A percentile compares a stretch with the other conserved stretches of the same genome.
Evolutionary conservation across 768 basidiomycete species (phyloP).

Genomic region (Chalciporus pseudorubinellus): DNA sequence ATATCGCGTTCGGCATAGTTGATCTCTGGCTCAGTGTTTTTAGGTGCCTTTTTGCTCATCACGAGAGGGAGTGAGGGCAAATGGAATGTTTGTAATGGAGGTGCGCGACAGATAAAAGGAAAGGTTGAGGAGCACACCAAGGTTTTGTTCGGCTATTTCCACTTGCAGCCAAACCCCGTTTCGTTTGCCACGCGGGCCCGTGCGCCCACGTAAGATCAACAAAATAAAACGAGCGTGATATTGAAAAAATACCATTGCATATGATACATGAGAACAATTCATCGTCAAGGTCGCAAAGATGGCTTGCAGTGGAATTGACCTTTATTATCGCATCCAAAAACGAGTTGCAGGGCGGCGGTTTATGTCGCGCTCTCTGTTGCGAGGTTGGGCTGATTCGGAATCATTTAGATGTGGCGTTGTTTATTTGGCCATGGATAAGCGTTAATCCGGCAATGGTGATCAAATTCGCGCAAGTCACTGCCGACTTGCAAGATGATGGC

Average conservation of each 20-base stretch:
- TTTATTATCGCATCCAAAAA: slow-evolving; percentile 13
- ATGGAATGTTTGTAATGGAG: slow-evolving; percentile 18
- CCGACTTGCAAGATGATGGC: slow-evolving; percentile 4
- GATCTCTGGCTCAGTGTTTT: slow-evolving; percentile 38
- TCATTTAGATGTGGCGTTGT: slow-evolving; percentile 18
- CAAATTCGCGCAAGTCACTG: slow-evolving; percentile 7
- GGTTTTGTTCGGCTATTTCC: slow-evolving; percentile 41
- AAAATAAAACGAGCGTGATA: slow-evolving; percentile 31
- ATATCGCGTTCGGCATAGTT: slow-evolving; percentile 75
- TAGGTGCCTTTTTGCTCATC: slow-evolving; percentile 54
- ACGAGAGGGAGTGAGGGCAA: slow-evolving; percentile 13
- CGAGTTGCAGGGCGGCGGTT: background rate
- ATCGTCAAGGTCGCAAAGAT: slow-evolving; percentile 19
- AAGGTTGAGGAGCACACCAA: slow-evolving; percentile 40
- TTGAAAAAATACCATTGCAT: slow-evolving; percentile 33
- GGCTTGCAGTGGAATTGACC: slow-evolving; percentile 18
- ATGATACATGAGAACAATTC: slow-evolving; percentile 27
- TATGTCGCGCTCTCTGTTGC: background rate
- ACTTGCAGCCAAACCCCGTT: slow-evolving; percentile 37
- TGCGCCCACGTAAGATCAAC: slow-evolving; percentile 39
- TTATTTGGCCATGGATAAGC: slow-evolving; percentile 35
- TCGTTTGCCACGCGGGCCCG: slow-evolving; percentile 40
- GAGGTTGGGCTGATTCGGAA: slow-evolving; percentile 12
- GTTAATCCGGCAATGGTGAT: slow-evolving; percentile 25
- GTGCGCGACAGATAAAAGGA: slow-evolving; percentile 39